Evolutionary conservation across 768 basidiomycete species (phyloP), one percentile per base, ranked within the genome.

Genomic region (Jaapia argillacea): DNA sequence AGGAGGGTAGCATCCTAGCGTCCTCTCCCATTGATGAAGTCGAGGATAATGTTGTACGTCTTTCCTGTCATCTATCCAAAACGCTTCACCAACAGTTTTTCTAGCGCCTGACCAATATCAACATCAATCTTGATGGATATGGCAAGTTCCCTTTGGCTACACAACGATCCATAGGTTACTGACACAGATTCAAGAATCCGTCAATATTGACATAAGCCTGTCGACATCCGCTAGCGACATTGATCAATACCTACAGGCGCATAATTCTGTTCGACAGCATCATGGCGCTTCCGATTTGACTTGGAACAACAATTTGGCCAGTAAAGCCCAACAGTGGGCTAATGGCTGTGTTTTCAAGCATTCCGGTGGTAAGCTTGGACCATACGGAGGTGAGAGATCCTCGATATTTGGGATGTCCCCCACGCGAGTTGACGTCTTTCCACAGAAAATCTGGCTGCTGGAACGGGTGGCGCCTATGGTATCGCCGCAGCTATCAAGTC

Each of bases 401-500:
- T 41, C 25, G 5, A 6, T 36, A 10, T 20, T 24, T n/a, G n/a
- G 14, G 18, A 31, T 3, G 36, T 24, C 5, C 6, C 16, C 12
- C 23, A 39, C 31, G 2, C 24, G 14, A 18, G 16, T 13, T 36
- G 35, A 25, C 36, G 18, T 39, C 13, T 27, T 22, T 50, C 20
- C 10, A n/a, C 55, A 80, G 83, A 86, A 62, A 86, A 88, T 52
- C 60, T 86, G 48, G 80, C 83, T 43, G 83, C 81, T 43, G 83
- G 82, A 6, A 79, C 79, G n/a, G 79, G 77, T 13, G 51, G 54
- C 20, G 54, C 50, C 24, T 82, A 71, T 54, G 62, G 54, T 39
- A 77, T 83, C 45, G 41, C 58, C 7, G 37, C 57, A 0, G 82
- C 73, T 14, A 61, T 85, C 50, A 62, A 70, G 47, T 60, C 63